Evolutionary conservation across 768 basidiomycete genomes (phyloP), one percentile per base, ranked within the genome.

Genomic region (Mycena rebaudengoi): DNA sequence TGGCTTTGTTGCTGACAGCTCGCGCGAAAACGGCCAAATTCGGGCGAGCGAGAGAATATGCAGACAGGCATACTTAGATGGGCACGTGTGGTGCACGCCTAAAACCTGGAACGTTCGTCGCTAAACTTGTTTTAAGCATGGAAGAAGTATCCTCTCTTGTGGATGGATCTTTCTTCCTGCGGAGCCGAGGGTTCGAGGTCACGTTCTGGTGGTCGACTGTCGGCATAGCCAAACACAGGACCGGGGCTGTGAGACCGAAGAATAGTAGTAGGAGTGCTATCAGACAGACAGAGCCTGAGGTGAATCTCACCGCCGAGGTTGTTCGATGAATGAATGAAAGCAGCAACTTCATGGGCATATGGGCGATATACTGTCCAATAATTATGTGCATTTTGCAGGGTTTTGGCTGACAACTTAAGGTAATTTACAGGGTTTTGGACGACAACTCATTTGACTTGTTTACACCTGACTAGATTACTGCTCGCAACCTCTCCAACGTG

Each of bases 121-220:
- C 52, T 48, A 56, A 20, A 46, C 43, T 51, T 60, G 53, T 53
- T 64, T 58, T 64, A 61, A 61, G 66, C 45, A 67, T 40, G 43
- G 60, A 39, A 11, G 30, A 40, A 60, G 62, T 64, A 18, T 68
- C 66, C 66, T 37, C 32, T 48, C 7, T 7, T 43, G 20, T 44
- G 66, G 66, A 18, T 6, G 37, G 0, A 3, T 28, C 7, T 58
- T 68, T 30, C 66, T 64, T 61, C 16, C 49, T 58, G 26, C 53
- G 66, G 62, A 60, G 41, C 13, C 1, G 25, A 48, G 39, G 10
- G 53, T 61, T 60, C 45, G 46, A 25, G 51, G 26, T 29, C 35
- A 52, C 40, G 49, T 60, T 62, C 51, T 23, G 23, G 46, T 59
- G 33, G 37, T 50, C 21, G 65, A 57, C n/a, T n/a, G n/a, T n/a